Evolutionary conservation across 768 basidiomycete genomes (phyloP).

Genomic region (Daedaleopsis nitida): DNA sequence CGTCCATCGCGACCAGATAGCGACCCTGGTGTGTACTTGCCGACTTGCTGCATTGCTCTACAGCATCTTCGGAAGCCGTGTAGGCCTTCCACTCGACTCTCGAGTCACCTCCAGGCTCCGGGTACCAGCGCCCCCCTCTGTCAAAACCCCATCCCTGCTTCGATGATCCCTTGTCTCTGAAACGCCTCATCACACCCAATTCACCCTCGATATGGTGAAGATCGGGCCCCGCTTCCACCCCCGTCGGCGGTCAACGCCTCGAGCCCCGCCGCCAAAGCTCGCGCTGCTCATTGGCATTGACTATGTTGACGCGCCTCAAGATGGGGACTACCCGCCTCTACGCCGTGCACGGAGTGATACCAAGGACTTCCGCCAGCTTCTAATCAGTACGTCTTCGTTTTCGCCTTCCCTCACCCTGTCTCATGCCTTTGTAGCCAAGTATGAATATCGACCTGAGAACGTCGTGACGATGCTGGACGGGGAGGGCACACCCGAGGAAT

Average conservation of each 20-base stretch:
- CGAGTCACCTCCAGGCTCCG: not conserved
- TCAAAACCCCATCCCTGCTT: not conserved
- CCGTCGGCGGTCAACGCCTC: not conserved
- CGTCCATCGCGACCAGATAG: too few species aligned
- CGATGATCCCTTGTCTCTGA: not conserved
- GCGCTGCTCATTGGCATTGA: conserved; percentile 24
- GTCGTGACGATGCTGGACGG: conserved; percentile 20
- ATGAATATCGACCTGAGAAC: conserved; percentile 17
- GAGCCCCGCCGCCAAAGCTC: conserved; percentile 9
- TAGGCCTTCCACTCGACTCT: too few species aligned
- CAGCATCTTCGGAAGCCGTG: too few species aligned
- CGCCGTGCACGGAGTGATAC: conserved; percentile 17
- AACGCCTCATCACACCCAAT: not conserved
- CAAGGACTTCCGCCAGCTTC: conserved; percentile 14
- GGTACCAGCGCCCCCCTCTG: not conserved
- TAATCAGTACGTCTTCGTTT: conserved; percentile 13
- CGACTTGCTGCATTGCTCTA: too few species aligned
- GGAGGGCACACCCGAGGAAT: not conserved
- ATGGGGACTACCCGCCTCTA: conserved; percentile 3
- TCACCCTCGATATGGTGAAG: conserved; percentile 7
- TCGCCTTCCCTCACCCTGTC: too few species aligned
- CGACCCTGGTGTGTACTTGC: too few species aligned
- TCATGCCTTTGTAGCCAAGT: conserved; percentile 10
- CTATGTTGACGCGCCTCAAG: conserved; percentile 6
- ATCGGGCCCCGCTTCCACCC: conserved; percentile 9